Percentiles rank a stretch among this genome's conserved stretches.
Conservation (phyloP, 345 rosid genomes). For the Cardamine resedifolia region DNA sequence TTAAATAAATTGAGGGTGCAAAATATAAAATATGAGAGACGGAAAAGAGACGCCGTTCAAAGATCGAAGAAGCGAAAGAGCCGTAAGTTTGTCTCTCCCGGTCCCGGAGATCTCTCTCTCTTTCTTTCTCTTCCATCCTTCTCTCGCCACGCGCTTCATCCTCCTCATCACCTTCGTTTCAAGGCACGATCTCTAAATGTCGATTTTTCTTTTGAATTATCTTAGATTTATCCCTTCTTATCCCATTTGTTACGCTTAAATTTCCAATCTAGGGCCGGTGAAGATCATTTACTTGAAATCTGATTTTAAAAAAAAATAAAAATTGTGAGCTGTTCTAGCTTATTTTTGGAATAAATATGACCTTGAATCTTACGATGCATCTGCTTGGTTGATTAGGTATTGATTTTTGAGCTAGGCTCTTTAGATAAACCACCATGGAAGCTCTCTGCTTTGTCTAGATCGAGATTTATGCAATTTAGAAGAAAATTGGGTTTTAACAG, state of each 20-base stretch:
- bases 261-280: slow-evolving; percentile 21
- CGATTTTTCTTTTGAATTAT: not conserved
- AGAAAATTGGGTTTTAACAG: not conserved
- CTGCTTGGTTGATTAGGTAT: slow-evolving; percentile 3
- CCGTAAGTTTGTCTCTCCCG: slow-evolving; percentile 18
- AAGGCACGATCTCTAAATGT: slow-evolving; percentile 9
- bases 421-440: slow-evolving; percentile 3
- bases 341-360: not conserved
- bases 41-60: slow-evolving; percentile 37
- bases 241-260: slow-evolving; percentile 8
- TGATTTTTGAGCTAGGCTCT: slow-evolving; percentile 13
- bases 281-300: slow-evolving; percentile 6
- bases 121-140: not conserved
- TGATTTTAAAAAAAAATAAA: too few species aligned
- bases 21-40: not conserved
- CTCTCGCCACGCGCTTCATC: slow-evolving; percentile 26
- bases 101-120: slow-evolving; percentile 35
- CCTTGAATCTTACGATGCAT: slow-evolving; percentile 4
- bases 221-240: not conserved
- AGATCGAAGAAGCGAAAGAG: slow-evolving; percentile 7
- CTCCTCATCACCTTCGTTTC: slow-evolving; percentile 13
- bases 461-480: not conserved
- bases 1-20: not conserved
- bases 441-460: slow-evolving; percentile 27
- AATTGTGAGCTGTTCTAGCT: not conserved